Base-by-base conservation (phyloP, 108 stramenopile genomes). In the Pseudonitzschia multistriata region DNA sequence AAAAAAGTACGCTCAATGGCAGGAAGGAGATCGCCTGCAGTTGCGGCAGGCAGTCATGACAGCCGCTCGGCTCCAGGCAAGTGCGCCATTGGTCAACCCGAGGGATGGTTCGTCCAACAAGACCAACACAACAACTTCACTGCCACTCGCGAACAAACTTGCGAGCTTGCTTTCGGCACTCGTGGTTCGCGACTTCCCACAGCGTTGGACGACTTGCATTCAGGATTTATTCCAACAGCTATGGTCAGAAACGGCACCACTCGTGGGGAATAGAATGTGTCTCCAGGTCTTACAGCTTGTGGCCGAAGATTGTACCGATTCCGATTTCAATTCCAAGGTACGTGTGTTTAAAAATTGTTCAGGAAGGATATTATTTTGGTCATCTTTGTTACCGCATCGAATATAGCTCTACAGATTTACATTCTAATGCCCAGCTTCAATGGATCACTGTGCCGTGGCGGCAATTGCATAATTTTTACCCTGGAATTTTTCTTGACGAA, bases 271-370 rank as follows among this genome's bases (percentile, higher is more conserved):
- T 34, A 84, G 82, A 60, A 87, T 91, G 67, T 86, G 88, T 67
- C 71, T 94, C 49, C 87, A 94, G 72, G 81, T 88, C 50, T 66
- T 92, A 24, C 77, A 81, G 68, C 72, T 91, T 54, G 81, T 93
- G 39, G 89, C 88, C 0, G 94, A 95, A 70, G 91, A 95, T 85
- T 93, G 91, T 70, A 93, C 91, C n/a, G 94, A 95, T 74, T 82
- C 84, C 59, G 94, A 95, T 73, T 95, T 88, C 79, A 95, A 95
- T 79, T 62, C 89, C 63, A 95, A 88, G 78, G 87, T 83, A 61
- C 57, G 87, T 72, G 3, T 13, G 42, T 45, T 5, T 10, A 10
- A 7, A n/a, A n/a, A n/a, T n/a, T n/a, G n/a, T n/a, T n/a, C n/a
- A n/a, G n/a, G n/a, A n/a, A n/a, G n/a, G n/a, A n/a, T n/a, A n/a